These are phyloP conservation scores for Naganishia onofrii DNA, from an alignment of 768 basidiomycete genomes.

Conservation along the genomic window DNA sequence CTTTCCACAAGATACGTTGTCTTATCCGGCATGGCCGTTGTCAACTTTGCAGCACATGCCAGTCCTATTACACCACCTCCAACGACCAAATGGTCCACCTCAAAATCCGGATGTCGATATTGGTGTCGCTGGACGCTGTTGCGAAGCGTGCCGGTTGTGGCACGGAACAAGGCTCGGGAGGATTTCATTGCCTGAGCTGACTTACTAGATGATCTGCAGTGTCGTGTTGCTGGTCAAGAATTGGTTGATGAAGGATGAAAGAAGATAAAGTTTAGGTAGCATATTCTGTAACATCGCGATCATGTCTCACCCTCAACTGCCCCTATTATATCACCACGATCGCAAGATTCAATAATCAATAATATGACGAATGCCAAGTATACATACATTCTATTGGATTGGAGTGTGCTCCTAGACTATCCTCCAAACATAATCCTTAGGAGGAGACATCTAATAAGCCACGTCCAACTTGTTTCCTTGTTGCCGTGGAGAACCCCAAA, in stretches of 20 bases:
- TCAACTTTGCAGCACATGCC: constrained; percentile 74
- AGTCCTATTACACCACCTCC: constrained; percentile 91
- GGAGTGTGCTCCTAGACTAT: not conserved
- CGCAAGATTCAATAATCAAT: too few relatives aligned
- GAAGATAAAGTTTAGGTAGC: too few relatives aligned
- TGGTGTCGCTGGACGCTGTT: constrained; percentile 13
- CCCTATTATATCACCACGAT: too few relatives aligned
- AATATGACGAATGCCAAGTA: constrained; percentile 2
- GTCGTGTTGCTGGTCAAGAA: too few relatives aligned
- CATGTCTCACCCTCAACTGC: not conserved
- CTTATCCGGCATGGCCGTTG: constrained; percentile 63
- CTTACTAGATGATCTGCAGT: too few relatives aligned
- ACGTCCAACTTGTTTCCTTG: too few relatives aligned
- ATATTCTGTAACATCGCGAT: not conserved
- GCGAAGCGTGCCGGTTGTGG: not conserved
- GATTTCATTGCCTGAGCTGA: not conserved
- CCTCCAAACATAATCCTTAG: too few relatives aligned
- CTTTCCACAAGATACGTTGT: constrained; percentile 80
- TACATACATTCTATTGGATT: not conserved
- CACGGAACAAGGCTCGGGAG: not conserved
- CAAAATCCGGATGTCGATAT: constrained; percentile 61
- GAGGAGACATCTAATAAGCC: too few relatives aligned
- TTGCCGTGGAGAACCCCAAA: not conserved
- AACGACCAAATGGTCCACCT: constrained; percentile 78
- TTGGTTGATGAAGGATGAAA: too few relatives aligned